Evolutionary conservation across 129 eudicot species (phyloP).

Genomic region (Oenanthe sinensis): DNA sequence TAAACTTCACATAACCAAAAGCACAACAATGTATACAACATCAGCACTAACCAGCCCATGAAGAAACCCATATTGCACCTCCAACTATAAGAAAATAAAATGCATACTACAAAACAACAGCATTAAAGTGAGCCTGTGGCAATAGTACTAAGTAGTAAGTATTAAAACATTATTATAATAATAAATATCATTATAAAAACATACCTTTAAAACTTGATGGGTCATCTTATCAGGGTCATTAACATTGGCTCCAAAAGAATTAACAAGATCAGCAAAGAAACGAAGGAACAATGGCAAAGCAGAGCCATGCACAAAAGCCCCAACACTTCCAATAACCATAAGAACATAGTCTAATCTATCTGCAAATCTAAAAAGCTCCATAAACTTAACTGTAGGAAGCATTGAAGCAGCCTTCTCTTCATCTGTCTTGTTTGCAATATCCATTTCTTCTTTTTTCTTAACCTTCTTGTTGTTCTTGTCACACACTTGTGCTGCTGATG

Average conservation of each 20-base stretch:
- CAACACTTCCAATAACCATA: constrained; percentile 76
- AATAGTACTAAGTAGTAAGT: not conserved
- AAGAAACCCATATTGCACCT: constrained; percentile 98
- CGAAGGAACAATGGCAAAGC: constrained; percentile 75
- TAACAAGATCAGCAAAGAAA: constrained; percentile 85
- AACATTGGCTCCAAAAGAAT: constrained; percentile 81
- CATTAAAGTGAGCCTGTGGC: not conserved
- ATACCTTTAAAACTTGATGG: constrained; percentile 76
- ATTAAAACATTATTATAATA: not conserved
- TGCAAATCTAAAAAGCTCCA: constrained; percentile 82
- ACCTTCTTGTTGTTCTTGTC: not conserved
- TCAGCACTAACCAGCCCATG: constrained; percentile 80
- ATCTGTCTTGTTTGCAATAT: not conserved
- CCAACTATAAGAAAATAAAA: constrained; percentile 95
- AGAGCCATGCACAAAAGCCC: constrained; percentile 95
- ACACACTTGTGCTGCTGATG: not conserved
- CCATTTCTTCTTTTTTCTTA: constrained; percentile 18
- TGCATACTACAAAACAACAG: constrained; percentile 64
- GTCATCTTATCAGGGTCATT: constrained; percentile 85
- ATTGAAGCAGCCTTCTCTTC: too few relatives aligned
- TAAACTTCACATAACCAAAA: not conserved
- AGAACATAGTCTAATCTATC: constrained; percentile 68
- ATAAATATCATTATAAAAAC: not conserved
- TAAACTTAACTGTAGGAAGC: constrained; percentile 41
- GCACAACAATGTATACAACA: not conserved